phyloP scores from a whole-genome alignment of 1,284 basidiomycete genomes.

The Pseudozyma thailandica region DNA sequence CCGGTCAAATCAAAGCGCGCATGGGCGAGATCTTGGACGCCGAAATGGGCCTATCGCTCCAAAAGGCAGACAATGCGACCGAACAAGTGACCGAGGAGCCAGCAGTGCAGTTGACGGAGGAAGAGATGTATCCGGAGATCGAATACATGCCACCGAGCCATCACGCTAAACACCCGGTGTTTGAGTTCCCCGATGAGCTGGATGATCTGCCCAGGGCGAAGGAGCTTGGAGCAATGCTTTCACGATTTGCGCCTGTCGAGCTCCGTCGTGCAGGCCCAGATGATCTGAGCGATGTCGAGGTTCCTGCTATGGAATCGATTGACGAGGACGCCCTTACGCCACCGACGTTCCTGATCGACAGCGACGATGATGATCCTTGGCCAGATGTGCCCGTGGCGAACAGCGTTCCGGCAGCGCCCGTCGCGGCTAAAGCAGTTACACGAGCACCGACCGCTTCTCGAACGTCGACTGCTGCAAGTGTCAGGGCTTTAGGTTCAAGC shows the following conservation, averaged over 20 bases:
- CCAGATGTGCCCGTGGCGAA: constrained; percentile 28
- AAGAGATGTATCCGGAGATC: constrained; percentile 62
- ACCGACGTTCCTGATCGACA: not conserved
- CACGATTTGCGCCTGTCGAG: constrained; percentile 17
- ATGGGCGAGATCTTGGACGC: constrained; percentile 59
- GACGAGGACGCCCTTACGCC: constrained; percentile 8
- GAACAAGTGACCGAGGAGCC: constrained; percentile 22
- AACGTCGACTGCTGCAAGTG: not conserved
- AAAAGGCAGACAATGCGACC: constrained; percentile 27
- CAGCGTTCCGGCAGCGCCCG: not conserved
- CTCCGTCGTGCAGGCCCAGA: constrained; percentile 16
- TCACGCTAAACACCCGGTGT: constrained; percentile 38
- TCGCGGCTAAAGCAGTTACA: not conserved
- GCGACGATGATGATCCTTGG: constrained; percentile 45
- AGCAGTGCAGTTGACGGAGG: constrained; percentile 45
- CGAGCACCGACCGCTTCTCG: constrained; percentile 1
- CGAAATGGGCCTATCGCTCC: constrained; percentile 39
- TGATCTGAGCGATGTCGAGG: constrained; percentile 29
- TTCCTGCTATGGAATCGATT: constrained; percentile 13
- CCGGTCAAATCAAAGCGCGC: constrained; percentile 59
- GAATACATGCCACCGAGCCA: constrained; percentile 54
- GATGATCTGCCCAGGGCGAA: constrained; percentile 53
- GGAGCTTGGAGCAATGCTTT: constrained; percentile 39
- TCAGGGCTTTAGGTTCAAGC: not conserved
- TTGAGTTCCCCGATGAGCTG: constrained; percentile 51